Base-by-base conservation (phyloP, 116 monocot species). In the Iris pallida region DNA sequence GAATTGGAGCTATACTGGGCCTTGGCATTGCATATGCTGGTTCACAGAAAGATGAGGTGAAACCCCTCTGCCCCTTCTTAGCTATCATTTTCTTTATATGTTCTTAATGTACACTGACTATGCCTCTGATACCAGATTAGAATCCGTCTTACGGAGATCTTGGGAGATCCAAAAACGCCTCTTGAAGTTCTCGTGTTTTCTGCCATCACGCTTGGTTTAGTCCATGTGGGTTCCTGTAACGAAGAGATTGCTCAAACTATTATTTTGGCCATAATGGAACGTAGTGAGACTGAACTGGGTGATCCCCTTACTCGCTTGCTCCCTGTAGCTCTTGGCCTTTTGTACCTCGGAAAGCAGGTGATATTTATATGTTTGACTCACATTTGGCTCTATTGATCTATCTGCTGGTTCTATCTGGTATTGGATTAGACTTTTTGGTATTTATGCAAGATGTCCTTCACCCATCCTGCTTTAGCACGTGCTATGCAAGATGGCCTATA, bases 21-120 rank as follows among this genome's bases (percentile, higher is more conserved):
- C 90, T 94, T 72, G 94, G 94, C 13, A 87, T 94, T 79, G 88
- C 94, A 69, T 94, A 90, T 81, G 94, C 94, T 45, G 94, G 94
- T 57, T 85, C 94, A 46, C 83, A 88, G 44, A 90, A 94, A 68
- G 94, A 94, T 17, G 88, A 94, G 82, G 94, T 94, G 14, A n/a
- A 58, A 51, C 8, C 45, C 6, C 52, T 44, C 15, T 41, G 43
- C 45, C 14, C 52, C 30, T 41, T 43, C 42, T 30, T 13, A 11
- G 16, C 15, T 7, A 30, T 30, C 30, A 17, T 6, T 16, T 46
- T 16, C 4, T 9, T 17, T 47, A 12, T 9, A 14, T 30, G 11
- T 42, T 13, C 18, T 49, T 30, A 15, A 18, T 61, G 14, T 55
- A 46, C 16, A 11, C 51, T 68, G 47, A 71, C 43, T 54, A 19